Evolutionary conservation across 1,284 basidiomycete genomes (phyloP).

Genomic region (Wallemia mellicola): DNA sequence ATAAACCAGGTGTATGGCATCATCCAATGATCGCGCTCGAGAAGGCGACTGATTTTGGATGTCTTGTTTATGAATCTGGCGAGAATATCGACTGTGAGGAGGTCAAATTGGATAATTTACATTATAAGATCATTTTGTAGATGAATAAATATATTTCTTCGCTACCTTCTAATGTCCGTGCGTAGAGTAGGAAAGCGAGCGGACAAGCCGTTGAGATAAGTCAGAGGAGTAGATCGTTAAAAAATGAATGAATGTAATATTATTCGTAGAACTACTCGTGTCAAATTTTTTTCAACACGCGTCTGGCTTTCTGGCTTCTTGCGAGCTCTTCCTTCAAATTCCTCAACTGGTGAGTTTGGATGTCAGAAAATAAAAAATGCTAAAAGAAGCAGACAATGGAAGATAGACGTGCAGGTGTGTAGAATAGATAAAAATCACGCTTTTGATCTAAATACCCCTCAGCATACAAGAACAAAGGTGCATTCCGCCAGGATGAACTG

Average conservation of each 20-base stretch:
- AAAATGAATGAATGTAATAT: neutral
- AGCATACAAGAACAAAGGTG: slow-evolving; percentile 46
- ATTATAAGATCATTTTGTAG: too few relatives aligned
- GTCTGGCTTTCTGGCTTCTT: neutral
- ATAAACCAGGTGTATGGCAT: slow-evolving; percentile 62
- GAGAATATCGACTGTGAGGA: slow-evolving; percentile 2
- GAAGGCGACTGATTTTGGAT: slow-evolving; percentile 11
- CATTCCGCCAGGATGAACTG: slow-evolving; percentile 20
- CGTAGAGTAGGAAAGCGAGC: too few relatives aligned
- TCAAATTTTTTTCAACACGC: neutral
- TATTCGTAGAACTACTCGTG: neutral
- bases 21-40: slow-evolving; percentile 12
- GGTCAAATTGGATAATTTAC: neutral
- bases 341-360: neutral
- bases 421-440: too few relatives aligned
- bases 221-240: neutral
- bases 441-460: too few relatives aligned
- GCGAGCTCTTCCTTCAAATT: neutral
- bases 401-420: slow-evolving; percentile 1
- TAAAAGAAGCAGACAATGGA: neutral
- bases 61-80: slow-evolving; percentile 12
- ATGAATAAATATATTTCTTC: too few relatives aligned
- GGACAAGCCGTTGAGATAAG: too few relatives aligned
- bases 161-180: too few relatives aligned
- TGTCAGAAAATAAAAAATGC: neutral